Conservation (phyloP, 768 basidiomycete species). For the Lactarius sp. region DNA sequence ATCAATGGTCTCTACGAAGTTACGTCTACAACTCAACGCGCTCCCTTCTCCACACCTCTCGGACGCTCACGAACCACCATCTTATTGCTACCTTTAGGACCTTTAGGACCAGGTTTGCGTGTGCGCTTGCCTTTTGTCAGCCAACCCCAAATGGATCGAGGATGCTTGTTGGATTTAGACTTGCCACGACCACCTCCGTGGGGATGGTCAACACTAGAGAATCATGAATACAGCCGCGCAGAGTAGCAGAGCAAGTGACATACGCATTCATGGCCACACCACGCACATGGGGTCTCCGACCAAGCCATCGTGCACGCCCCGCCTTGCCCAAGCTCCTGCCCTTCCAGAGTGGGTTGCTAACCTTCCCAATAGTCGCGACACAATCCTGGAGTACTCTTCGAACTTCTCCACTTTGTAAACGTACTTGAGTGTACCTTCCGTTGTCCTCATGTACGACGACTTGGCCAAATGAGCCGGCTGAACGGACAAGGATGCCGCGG, state of each 20-base stretch:
- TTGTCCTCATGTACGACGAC: conserved; percentile 72
- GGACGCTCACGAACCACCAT: conserved; percentile 85
- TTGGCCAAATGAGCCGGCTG: conserved; percentile 83
- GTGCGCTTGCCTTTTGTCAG: conserved; percentile 89
- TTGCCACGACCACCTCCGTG: conserved; percentile 98
- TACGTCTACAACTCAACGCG: conserved; percentile 13
- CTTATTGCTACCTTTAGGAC: conserved; percentile 86
- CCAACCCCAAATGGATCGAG: conserved; percentile 91
- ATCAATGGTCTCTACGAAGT: not conserved
- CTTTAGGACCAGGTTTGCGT: conserved; percentile 86
- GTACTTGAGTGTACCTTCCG: conserved; percentile 73
- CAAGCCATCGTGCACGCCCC: conserved; percentile 83
- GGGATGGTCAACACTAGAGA: conserved; percentile 76
- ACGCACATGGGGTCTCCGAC: conserved; percentile 77
- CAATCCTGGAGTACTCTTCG: conserved; percentile 77
- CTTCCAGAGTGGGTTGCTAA: conserved; percentile 90
- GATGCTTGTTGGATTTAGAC: conserved; percentile 93
- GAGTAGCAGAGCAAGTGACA: conserved; percentile 27
- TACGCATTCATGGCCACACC: conserved; percentile 98
- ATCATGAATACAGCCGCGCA: conserved; percentile 8
- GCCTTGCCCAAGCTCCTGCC: conserved; percentile 85
- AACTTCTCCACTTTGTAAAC: conserved; percentile 89
- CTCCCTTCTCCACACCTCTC: conserved; percentile 55
- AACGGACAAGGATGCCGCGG: conserved; percentile 77
- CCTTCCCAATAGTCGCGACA: conserved; percentile 84